phyloP scores from a whole-genome alignment of 2,329 filamentous ascomycete species.

The Thielaviopsis musarum region DNA sequence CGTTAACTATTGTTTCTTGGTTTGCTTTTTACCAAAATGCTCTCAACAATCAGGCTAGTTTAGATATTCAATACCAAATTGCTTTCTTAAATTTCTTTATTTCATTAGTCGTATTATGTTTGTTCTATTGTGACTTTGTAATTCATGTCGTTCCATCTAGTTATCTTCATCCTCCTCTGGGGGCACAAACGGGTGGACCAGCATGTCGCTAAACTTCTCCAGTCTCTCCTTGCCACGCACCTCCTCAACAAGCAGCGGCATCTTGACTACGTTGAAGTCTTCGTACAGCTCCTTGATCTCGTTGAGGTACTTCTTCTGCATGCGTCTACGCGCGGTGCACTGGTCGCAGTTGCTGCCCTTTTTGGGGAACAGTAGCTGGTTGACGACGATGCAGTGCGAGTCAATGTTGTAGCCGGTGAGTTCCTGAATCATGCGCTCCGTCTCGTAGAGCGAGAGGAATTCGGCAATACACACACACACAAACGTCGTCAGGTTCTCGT shows the following conservation, averaged over 20 bases:
- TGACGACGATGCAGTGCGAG: constrained; percentile 93
- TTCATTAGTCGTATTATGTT: constrained; percentile 3
- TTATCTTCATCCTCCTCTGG: constrained; percentile 25
- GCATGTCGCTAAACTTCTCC: constrained; percentile 78
- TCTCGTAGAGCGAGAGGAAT: constrained; percentile 93
- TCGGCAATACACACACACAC: constrained; percentile 97
- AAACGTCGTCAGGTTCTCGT: constrained; percentile 87
- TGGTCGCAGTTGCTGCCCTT: constrained; percentile 77
- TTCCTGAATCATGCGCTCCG: constrained; percentile 99
- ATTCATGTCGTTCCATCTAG: constrained; percentile 2
- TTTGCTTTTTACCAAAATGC: neutral
- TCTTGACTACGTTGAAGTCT: constrained; percentile 90
- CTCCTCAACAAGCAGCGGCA: constrained; percentile 91
- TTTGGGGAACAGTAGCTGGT: constrained; percentile 89
- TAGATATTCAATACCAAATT: neutral
- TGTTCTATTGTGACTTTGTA: neutral
- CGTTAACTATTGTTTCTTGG: neutral
- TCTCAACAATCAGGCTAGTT: too few species aligned
- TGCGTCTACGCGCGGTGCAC: constrained; percentile 85
- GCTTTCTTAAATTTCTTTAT: neutral
- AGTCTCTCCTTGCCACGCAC: constrained; percentile 88
- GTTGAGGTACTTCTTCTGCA: constrained; percentile 98
- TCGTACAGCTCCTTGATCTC: constrained; percentile 98
- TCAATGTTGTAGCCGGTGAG: constrained; percentile 85
- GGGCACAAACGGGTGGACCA: constrained; percentile 58